Base-by-base conservation (phyloP, 2,329 filamentous ascomycete genomes). In the Fusarium nygamai region DNA sequence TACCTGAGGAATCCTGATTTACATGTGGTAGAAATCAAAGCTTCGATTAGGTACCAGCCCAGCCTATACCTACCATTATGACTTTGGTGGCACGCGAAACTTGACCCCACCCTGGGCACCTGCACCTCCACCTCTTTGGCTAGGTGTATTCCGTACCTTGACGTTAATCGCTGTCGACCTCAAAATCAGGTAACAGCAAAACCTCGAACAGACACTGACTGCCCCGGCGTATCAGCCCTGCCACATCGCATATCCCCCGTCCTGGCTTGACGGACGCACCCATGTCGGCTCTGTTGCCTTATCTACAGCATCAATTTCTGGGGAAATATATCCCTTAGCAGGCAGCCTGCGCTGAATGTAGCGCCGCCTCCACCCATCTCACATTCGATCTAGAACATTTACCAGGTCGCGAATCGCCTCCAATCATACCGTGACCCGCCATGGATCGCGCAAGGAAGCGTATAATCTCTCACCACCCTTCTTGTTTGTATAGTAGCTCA, bases 361-460 rank as follows among this genome's bases (percentile, higher is more conserved):
- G 85, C 83, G 78, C 79, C 80, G 79, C 74, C 75, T 72, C 71
- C 61, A 65, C 71, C 65, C 68, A 61, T 36, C 31, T 69, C 72
- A 70, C 51, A 75, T 67, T 56, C 61, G 48, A 69, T 65, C 64
- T 66, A 75, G 64, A 71, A 61, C 65, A 62, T 61, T 50, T 47
- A 66, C 58, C 67, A 73, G 67, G 64, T 76, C 70, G 80, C 74
- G 56, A 71, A 79, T 77, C 78, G 74, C 77, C 63, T 63, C 62
- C 47, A 64, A 67, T 72, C 53, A 68, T 71, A 69, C 64, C 74
- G 77, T 83, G 82, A 80, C 85, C 83, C 82, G 81, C 74, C 78
- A 92, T 92, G 90, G 89, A 92, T 86, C 90, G 90, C 84, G 85
- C 86, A 84, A 89, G 88, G 81, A 91, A 91, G 86, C 89, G 90